phyloP scores from a whole-genome alignment of 495 filamentous ascomycete species.

The Trichoderma erinaceum region DNA sequence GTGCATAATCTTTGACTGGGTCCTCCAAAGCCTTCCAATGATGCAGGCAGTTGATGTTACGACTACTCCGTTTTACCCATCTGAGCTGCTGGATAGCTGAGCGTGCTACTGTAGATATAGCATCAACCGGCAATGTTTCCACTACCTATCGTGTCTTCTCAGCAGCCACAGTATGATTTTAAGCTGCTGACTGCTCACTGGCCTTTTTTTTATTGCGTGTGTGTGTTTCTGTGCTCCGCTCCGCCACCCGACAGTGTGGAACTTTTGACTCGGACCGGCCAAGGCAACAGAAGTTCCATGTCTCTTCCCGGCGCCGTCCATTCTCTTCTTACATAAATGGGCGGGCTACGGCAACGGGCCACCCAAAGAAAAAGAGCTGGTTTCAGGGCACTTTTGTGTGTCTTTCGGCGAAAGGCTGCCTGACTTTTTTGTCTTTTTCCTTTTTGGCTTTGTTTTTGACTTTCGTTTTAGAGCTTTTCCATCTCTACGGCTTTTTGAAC shows the following conservation, averaged over 20 bases:
- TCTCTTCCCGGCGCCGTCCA: not conserved
- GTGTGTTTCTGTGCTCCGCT: not conserved
- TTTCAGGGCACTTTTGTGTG: slow-evolving; percentile 10
- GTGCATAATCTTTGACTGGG: no score
- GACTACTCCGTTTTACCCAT: no score
- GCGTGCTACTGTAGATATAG: no score
- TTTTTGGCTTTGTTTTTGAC: not conserved
- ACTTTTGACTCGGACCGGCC: slow-evolving; percentile 6
- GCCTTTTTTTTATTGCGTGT: not conserved
- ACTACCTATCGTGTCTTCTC: no score
- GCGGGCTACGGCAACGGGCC: not conserved
- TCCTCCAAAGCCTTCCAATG: no score
- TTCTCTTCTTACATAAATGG: not conserved
- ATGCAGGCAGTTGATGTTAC: no score
- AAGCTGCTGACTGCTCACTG: not conserved
- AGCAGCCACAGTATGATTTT: no score
- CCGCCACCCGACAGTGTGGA: slow-evolving; percentile 13
- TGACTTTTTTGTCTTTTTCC: not conserved
- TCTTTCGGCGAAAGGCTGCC: not conserved
- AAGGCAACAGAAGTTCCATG: slow-evolving; percentile 9
- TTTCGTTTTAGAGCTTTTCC: not conserved
- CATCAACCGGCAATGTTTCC: no score
- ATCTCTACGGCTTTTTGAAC: not conserved
- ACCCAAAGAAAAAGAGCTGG: not conserved
- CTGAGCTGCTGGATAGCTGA: no score